Evolutionary conservation across 352 stramenopile genomes (phyloP).

Genomic region (Nothophytophthora sp.): DNA sequence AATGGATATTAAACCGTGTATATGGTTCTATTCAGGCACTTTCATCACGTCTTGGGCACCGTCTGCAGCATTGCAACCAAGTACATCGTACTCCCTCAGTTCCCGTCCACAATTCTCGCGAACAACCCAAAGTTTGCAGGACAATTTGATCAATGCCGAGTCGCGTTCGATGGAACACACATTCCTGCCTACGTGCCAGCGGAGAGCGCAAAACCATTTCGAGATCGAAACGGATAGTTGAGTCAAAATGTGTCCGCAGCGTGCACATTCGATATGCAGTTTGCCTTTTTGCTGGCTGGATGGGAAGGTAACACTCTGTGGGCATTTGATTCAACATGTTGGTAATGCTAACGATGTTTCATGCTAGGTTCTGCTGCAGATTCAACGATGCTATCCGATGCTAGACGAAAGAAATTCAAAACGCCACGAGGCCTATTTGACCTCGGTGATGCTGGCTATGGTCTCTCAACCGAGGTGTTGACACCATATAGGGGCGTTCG

Average conservation of each 20-base stretch:
- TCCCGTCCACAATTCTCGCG: background rate
- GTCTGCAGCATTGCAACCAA: background rate
- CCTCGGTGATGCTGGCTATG: slow-evolving; percentile 18
- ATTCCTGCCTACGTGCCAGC: slow-evolving; percentile 6
- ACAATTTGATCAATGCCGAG: slow-evolving; percentile 7
- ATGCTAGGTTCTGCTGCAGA: slow-evolving; percentile 6
- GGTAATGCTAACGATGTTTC: background rate
- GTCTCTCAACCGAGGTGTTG: slow-evolving; percentile 9
- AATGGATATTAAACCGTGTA: background rate
- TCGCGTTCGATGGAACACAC: slow-evolving; percentile 17
- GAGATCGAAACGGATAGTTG: slow-evolving; percentile 14
- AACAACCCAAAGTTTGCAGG: slow-evolving; percentile 7
- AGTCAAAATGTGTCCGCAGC: slow-evolving; percentile 26
- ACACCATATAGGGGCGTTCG: slow-evolving; percentile 16
- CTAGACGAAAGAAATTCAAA: slow-evolving; percentile 1
- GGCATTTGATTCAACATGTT: background rate
- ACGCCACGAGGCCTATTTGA: slow-evolving; percentile 14
- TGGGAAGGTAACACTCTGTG: slow-evolving; percentile 18
- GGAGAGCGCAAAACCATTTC: slow-evolving; percentile 14
- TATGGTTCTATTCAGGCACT: slow-evolving; percentile 4
- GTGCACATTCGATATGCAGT: slow-evolving; percentile 22
- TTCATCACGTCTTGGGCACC: background rate
- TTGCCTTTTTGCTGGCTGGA: slow-evolving; percentile 17
- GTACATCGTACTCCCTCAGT: background rate
- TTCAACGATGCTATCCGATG: slow-evolving; percentile 8